phyloP scores from a whole-genome alignment of 805 yeast genomes.

The Schwanniomyces pseudopolymorphus region DNA sequence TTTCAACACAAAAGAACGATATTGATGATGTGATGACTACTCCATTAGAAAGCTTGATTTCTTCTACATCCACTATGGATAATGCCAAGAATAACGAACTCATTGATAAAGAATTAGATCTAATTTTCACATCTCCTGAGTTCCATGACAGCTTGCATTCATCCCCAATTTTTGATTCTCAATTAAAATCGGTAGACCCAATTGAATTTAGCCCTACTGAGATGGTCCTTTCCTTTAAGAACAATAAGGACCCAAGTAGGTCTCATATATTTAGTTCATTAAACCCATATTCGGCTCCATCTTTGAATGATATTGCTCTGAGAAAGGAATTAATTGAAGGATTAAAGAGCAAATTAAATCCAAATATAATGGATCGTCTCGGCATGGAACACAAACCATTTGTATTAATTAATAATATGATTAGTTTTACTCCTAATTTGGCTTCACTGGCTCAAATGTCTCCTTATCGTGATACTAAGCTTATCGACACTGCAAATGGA shows the following conservation, averaged over 20 bases:
- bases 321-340: constrained; percentile 6
- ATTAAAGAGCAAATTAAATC: not conserved
- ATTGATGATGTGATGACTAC: constrained; percentile 26
- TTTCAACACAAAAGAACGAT: constrained; percentile 9
- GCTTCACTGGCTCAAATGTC: constrained; percentile 12
- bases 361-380: constrained; percentile 5
- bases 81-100: constrained; percentile 19
- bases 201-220: constrained; percentile 6
- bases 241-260: constrained; percentile 1
- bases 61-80: constrained; percentile 2
- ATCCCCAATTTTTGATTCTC: constrained; percentile 4
- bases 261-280: constrained; percentile 9
- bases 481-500: constrained; percentile 18
- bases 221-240: constrained; percentile 7
- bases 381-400: constrained; percentile 14
- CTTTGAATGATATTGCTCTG: constrained; percentile 3
- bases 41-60: constrained; percentile 26
- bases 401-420: constrained; percentile 18
- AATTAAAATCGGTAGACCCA: not conserved
- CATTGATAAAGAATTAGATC: constrained; percentile 30
- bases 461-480: constrained; percentile 14
- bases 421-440: constrained; percentile 9
- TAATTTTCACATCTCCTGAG: constrained; percentile 27
- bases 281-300: constrained; percentile 1
- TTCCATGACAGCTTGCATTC: constrained; percentile 7